Conservation (phyloP, 2,329 filamentous ascomycete species). For the Aspergillus pseudonomiae region DNA sequence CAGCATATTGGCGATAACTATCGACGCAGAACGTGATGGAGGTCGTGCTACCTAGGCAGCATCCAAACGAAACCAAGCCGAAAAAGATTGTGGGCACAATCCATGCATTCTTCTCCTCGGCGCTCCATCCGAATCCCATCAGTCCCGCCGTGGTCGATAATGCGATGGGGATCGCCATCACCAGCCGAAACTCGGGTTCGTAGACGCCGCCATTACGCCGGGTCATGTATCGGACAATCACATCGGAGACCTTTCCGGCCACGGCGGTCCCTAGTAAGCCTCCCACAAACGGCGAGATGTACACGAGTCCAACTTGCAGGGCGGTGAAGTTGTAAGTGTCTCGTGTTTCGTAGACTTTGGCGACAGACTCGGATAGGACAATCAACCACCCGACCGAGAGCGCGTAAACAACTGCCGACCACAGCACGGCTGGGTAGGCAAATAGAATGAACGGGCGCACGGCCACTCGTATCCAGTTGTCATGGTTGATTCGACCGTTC, state of each 20-base stretch:
- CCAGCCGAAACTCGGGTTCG: slow-evolving; percentile 87
- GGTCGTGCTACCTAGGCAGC: slow-evolving; percentile 85
- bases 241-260: slow-evolving; percentile 82
- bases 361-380: slow-evolving; percentile 85
- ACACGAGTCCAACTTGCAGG: slow-evolving; percentile 81
- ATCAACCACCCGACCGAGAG: slow-evolving; percentile 95
- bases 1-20: slow-evolving; percentile 89
- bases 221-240: slow-evolving; percentile 81
- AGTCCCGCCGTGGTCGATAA: slow-evolving; percentile 80
- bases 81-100: slow-evolving; percentile 95
- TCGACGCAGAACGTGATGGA: slow-evolving; percentile 94
- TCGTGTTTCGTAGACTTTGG: slow-evolving; percentile 73
- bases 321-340: slow-evolving; percentile 78
- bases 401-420: slow-evolving; percentile 82
- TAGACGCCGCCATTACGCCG: slow-evolving; percentile 89
- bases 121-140: slow-evolving; percentile 97
- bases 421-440: slow-evolving; percentile 84
- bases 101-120: slow-evolving; percentile 72
- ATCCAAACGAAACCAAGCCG: slow-evolving; percentile 88
- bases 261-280: slow-evolving; percentile 89
- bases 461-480: slow-evolving; percentile 79
- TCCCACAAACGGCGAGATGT: slow-evolving; percentile 86
- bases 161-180: slow-evolving; percentile 82
- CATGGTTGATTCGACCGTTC: slow-evolving; percentile 75
- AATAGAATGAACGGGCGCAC: slow-evolving; percentile 82